Percentiles rank a stretch among this genome's conserved stretches.
phyloP scores from a whole-genome alignment of 345 rosid genomes.

The Arabis hirsuta region DNA sequence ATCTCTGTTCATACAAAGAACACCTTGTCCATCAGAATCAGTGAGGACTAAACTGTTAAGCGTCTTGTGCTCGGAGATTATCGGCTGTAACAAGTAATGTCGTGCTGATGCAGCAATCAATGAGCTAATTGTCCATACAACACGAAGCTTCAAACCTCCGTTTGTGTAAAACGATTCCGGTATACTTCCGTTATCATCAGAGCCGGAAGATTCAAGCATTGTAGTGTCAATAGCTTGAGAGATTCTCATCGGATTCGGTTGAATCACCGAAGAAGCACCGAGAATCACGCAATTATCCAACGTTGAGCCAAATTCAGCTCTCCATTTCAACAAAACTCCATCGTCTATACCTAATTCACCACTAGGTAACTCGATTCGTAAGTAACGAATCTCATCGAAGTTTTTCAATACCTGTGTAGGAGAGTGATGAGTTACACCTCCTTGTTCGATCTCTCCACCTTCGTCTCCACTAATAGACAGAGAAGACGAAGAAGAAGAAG shows the following conservation, averaged over 20 bases:
- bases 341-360: conserved; percentile 90
- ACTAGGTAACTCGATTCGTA: conserved; percentile 82
- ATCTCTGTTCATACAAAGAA: conserved; percentile 86
- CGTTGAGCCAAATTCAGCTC: conserved; percentile 95
- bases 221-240: conserved; percentile 37
- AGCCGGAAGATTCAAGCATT: conserved; percentile 26
- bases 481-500: conserved; percentile 38
- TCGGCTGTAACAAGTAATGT: conserved; percentile 88
- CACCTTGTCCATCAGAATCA: conserved; percentile 91
- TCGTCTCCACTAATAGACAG: conserved; percentile 51
- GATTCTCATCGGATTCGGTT: conserved; percentile 23
- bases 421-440: conserved; percentile 90
- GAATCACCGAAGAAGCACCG: conserved; percentile 72
- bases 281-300: conserved; percentile 89
- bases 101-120: conserved; percentile 94
- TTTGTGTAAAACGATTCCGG: conserved; percentile 96
- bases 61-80: conserved; percentile 84
- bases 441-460: conserved; percentile 73
- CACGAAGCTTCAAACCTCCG: conserved; percentile 87
- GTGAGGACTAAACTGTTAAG: conserved; percentile 82
- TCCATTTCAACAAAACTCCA: conserved; percentile 87
- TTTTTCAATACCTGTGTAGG: conserved; percentile 91
- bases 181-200: conserved; percentile 83
- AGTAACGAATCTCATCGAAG: conserved; percentile 83
- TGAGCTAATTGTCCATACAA: conserved; percentile 97